Conservation (phyloP, 179 eudicot genomes). For the Beta macrorhiza region DNA sequence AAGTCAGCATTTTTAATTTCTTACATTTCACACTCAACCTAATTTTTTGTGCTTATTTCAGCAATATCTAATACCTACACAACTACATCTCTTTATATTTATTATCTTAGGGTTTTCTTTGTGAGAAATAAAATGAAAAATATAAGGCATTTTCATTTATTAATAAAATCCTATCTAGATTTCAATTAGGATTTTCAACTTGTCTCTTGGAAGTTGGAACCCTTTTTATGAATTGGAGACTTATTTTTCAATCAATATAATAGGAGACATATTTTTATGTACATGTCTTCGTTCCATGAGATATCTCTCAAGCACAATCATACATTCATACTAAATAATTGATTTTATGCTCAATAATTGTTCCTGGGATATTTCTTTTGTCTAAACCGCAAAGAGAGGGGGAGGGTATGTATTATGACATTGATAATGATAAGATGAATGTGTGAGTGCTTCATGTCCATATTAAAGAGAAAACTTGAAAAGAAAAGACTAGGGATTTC, state of each 20-base stretch:
- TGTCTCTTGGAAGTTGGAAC: not conserved
- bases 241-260: not conserved
- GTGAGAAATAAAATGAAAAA: too few relatives aligned
- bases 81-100: too few relatives aligned
- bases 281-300: not conserved
- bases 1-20: too few relatives aligned
- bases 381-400: not conserved
- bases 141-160: too few relatives aligned
- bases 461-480: not conserved
- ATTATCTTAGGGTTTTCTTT: too few relatives aligned
- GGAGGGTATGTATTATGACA: not conserved
- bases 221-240: not conserved
- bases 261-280: not conserved
- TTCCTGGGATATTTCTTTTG: not conserved
- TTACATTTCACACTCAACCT: too few relatives aligned
- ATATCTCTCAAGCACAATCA: not conserved
- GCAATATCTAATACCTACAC: too few relatives aligned
- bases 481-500: conserved; percentile 1
- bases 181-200: too few relatives aligned
- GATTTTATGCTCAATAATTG: not conserved
- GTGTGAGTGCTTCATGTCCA: not conserved
- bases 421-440: not conserved
- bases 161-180: too few relatives aligned
- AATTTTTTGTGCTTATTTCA: too few relatives aligned
- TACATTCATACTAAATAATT: not conserved